Evolutionary conservation across 2,329 filamentous ascomycete genomes (phyloP).

Genomic region (Aspergillus unguis): DNA sequence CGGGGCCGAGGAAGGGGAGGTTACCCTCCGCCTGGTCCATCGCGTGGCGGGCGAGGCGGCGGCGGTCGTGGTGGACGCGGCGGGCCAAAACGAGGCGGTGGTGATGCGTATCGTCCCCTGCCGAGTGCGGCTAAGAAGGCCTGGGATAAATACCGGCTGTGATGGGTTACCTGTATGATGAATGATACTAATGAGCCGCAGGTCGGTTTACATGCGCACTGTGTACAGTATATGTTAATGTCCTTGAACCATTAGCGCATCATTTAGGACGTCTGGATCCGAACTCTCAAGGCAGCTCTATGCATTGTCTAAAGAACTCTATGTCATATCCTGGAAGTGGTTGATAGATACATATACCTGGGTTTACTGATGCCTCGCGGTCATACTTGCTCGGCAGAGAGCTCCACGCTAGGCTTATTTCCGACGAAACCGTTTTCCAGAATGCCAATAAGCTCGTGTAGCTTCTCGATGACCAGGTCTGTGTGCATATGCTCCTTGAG

Average conservation of each 20-base stretch:
- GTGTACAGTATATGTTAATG: not conserved
- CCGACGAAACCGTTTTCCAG: conserved; percentile 73
- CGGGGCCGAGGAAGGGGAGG: no score
- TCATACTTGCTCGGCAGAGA: conserved; percentile 11
- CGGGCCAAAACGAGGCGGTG: conserved; percentile 12
- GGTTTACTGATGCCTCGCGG: not conserved
- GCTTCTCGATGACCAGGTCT: conserved; percentile 65
- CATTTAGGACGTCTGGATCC: no score
- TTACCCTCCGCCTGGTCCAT: not conserved
- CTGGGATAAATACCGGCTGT: conserved; percentile 32
- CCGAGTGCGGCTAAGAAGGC: conserved; percentile 31
- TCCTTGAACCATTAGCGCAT: not conserved
- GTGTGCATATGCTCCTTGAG: conserved; percentile 71
- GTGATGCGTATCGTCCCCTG: conserved; percentile 32
- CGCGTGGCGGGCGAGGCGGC: conserved; percentile 21
- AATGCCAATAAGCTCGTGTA: conserved; percentile 74
- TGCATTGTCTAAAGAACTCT: not conserved
- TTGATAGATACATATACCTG: no score
- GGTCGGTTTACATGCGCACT: conserved; percentile 1
- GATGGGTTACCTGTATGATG: conserved; percentile 7
- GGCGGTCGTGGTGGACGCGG: conserved; percentile 20
- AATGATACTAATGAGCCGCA: conserved; percentile 11
- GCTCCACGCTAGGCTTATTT: conserved; percentile 20
- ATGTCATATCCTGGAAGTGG: no score
- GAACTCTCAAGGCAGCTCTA: not conserved